phyloP scores from a whole-genome alignment of 345 rosid species.

The Ailanthus altissimus region DNA sequence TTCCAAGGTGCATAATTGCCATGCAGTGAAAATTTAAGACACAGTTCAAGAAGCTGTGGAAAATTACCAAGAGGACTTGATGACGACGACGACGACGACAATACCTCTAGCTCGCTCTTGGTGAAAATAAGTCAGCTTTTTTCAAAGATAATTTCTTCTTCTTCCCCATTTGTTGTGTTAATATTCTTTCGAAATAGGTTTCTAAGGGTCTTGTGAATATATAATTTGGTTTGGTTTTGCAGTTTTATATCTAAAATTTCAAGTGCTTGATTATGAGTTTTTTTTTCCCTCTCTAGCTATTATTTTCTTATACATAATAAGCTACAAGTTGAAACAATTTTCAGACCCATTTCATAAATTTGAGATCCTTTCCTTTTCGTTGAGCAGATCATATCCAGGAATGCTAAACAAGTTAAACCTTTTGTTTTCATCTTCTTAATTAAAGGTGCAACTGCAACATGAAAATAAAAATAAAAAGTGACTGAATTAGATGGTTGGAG shows the following conservation, averaged over 20 bases:
- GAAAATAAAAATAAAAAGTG: too few species aligned
- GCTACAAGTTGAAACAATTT: too few species aligned
- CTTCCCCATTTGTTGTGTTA: neutral
- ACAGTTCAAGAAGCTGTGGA: conserved; percentile 28
- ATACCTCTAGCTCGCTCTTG: neutral
- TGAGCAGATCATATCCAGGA: neutral
- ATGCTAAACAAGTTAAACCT: neutral
- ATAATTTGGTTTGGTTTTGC: too few species aligned
- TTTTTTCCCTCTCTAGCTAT: too few species aligned
- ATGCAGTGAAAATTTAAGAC: neutral
- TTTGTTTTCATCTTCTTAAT: neutral
- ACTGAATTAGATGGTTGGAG: too few species aligned
- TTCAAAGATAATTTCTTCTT: neutral
- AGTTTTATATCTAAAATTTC: too few species aligned
- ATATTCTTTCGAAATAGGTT: too few species aligned
- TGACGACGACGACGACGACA: too few species aligned
- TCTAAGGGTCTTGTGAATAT: too few species aligned
- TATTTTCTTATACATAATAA: too few species aligned
- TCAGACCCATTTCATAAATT: neutral
- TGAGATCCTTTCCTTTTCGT: too few species aligned
- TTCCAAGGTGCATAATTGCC: neutral
- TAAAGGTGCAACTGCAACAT: neutral
- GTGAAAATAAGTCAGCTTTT: neutral
- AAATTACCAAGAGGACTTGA: conserved; percentile 27
- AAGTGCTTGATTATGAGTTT: too few species aligned